These are phyloP conservation scores for Lolium perenne DNA, from an alignment of 176 grass and related monocot species.

Conservation along the genomic window DNA sequence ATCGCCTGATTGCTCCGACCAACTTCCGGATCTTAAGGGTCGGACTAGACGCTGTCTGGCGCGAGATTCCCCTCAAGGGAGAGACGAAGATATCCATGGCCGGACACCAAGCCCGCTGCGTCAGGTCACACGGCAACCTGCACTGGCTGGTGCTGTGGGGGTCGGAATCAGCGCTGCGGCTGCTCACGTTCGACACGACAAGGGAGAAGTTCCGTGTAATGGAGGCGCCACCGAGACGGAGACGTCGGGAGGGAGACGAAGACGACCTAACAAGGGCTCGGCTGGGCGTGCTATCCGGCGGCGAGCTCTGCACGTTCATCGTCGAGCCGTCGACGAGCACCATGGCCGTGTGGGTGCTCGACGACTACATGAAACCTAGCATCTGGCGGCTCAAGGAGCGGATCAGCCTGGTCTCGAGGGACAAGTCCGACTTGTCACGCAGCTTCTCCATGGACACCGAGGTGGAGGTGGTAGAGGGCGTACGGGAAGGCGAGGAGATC, in stretches of 20 bases:
- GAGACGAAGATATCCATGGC: not conserved
- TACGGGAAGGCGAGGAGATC: not conserved
- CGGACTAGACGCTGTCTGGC: not conserved
- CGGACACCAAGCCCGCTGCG: not conserved
- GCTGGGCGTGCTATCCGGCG: not conserved
- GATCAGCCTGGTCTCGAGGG: not conserved
- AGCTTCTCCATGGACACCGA: not conserved
- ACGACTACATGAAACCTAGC: no score
- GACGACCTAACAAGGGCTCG: not conserved
- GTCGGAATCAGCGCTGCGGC: not conserved
- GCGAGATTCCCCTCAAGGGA: not conserved
- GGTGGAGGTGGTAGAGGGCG: not conserved
- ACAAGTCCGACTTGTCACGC: not conserved
- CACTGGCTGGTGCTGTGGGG: slow-evolving; percentile 8
- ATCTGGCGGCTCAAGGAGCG: not conserved
- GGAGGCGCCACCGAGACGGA: not conserved
- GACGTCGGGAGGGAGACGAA: not conserved
- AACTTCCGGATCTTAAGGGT: not conserved
- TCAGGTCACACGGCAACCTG: not conserved
- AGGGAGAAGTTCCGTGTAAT: not conserved
- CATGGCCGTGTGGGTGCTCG: not conserved
- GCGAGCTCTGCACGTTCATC: not conserved
- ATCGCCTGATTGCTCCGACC: not conserved
- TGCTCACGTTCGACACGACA: slow-evolving; percentile 17
- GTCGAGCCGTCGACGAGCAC: not conserved